Base-by-base conservation (phyloP, 2,329 filamentous ascomycete species). In the Fonsecaea nubica region DNA sequence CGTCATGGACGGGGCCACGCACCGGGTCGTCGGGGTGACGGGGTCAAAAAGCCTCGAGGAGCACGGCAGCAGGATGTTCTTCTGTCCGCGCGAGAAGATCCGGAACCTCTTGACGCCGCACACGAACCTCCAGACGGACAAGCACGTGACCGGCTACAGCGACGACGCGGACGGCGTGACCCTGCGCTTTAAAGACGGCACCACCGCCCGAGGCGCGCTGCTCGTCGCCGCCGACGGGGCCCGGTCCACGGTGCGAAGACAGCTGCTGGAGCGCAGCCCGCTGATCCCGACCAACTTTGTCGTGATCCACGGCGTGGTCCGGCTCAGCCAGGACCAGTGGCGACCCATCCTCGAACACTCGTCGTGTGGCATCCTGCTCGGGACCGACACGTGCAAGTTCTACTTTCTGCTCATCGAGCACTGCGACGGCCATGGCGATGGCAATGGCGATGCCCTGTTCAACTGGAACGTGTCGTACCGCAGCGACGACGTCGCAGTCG, bases 391-490 rank as follows among this genome's bases (percentile, higher is more conserved):
- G 32, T 50, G 18, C 40, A 50, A 60, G 45, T 33, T 30, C 15
- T 60, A 60, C 35, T 60, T 42, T 15, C 32, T 60, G 30, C 58
- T 60, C 7, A 60, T 52, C 13, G 42, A 60, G 30, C 33, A 60
- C 33, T 48, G 48, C 12, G 58, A 52, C n/a, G n/a, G 30, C 32
- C 3, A 32, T 4, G 30, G 30, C 21, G 21, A 25, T 32, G 5
- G 30, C 30, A 25, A 25, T 25, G 58, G 32, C 42, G 15, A 12
- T 25, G 58, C 58, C 12, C 5, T n/a, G 30, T 60, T 60, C 45
- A 60, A 60, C n/a, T 60, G 58, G 58, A 60, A 33, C 7, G 40
- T 52, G 15, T 52, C 30, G 21, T 60, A 40, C 38, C 58, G 58
- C 7, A 50, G 38, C 13, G 25, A 12, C 10, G 18, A 38, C 30